Evolutionary conservation across 1,139 yeast species (phyloP), one percentile per base, ranked within the genome.

Genomic region (Blastobotrys buckinghamii): DNA sequence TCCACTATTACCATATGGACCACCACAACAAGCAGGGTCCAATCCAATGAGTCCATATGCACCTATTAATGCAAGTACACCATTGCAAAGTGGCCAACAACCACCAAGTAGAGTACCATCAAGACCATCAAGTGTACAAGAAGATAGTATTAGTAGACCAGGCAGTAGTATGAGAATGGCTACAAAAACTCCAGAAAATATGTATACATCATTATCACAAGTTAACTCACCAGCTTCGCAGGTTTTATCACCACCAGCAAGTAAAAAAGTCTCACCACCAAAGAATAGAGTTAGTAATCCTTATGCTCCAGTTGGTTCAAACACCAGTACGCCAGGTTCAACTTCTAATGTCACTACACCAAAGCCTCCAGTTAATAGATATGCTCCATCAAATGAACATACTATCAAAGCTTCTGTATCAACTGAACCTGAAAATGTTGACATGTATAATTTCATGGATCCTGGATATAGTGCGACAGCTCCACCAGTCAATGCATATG

Each of bases 371-470:
- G 6, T 26, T 6, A 50, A 27, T 50, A 26, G 10, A 26, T 26
- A 26, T 26, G 32, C 32, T 12, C 32, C 50, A 4, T 52, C 48
- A 44, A 51, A 22, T 22, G 24, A 4, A 22, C 24, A 4, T 5
- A 22, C 24, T 22, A 22, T 4, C 7, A n/a, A 6, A 27, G 10
- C 42, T 9, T 20, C 32, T 6, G 33, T 20, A 16, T 39, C 42
- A 16, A 22, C 49, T 6, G 34, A n/a, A n/a, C 33, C 38, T 5
- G 39, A 39, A 27, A 20, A 26, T 10, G 39, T 20, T 27, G 55
- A 54, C 3, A 36, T 53, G 32, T 50, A 55, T 41, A 53, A 53
- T 12, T 42, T 40, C 20, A 45, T 45, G 48, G 27, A 24, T 19
- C 45, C 45, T 10, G 41, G 41, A n/a, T 51, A 48, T 8, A 44